Evolutionary conservation across 768 basidiomycete genomes (phyloP).

Genomic region (Kwoniella shandongensis): DNA sequence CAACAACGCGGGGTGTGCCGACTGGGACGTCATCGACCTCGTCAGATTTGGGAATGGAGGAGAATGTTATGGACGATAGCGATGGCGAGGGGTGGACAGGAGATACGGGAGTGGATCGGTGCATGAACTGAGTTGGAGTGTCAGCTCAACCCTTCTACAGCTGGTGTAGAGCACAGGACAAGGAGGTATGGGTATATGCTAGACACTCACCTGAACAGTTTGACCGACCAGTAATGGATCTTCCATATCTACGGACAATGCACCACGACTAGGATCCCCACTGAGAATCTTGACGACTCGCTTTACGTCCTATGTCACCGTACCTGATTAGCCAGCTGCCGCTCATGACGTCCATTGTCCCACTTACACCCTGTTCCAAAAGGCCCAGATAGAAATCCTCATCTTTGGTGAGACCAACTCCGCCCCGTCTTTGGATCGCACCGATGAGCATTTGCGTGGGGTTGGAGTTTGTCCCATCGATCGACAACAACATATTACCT

Average conservation of each 20-base stretch:
- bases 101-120: conserved; percentile 6
- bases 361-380: conserved; percentile 13
- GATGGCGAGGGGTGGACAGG: neutral
- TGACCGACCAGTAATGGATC: conserved; percentile 43
- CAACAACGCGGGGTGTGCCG: conserved; percentile 20
- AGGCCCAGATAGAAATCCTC: conserved; percentile 52
- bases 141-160: neutral
- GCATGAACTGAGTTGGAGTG: conserved; percentile 23
- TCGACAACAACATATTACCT: conserved; percentile 48
- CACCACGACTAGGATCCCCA: conserved; percentile 52
- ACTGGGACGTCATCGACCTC: conserved; percentile 5
- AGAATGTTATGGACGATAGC: conserved; percentile 12
- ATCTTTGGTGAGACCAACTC: conserved; percentile 41
- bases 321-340: neutral
- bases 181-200: neutral
- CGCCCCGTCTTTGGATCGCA: conserved; percentile 40
- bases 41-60: conserved; percentile 10
- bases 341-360: neutral
- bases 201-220: conserved; percentile 42
- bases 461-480: conserved; percentile 35
- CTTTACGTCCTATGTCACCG: conserved; percentile 3
- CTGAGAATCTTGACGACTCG: conserved; percentile 48
- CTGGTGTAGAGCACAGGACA: too few relatives aligned
- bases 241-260: conserved; percentile 49
- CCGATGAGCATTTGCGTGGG: conserved; percentile 49